phyloP scores from a whole-genome alignment of 306 rosid species.

The Vigna unguiculata region DNA sequence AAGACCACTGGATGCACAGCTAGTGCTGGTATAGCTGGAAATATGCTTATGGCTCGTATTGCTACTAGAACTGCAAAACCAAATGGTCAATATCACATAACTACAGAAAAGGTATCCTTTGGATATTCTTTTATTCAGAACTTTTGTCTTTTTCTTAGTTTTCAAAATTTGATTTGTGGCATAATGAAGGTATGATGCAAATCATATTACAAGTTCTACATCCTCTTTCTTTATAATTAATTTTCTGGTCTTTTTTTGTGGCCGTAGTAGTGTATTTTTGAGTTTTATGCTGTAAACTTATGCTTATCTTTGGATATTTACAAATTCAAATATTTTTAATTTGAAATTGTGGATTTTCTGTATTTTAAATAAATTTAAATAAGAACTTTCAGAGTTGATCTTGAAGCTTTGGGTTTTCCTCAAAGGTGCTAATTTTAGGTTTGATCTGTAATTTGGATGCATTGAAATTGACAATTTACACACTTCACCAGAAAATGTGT shows the following conservation, averaged over 20 bases:
- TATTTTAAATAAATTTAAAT: not conserved
- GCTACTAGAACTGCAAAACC: slow-evolving; percentile 98
- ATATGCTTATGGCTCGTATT: slow-evolving; percentile 96
- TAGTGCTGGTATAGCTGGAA: slow-evolving; percentile 86
- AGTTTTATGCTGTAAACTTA: slow-evolving; percentile 33
- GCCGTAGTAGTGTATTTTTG: slow-evolving; percentile 16
- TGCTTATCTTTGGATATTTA: slow-evolving; percentile 25
- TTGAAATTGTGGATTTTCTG: slow-evolving; percentile 23
- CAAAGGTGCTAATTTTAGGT: slow-evolving; percentile 29
- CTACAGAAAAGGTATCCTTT: slow-evolving; percentile 64
- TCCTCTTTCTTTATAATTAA: slow-evolving; percentile 5
- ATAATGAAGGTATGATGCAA: slow-evolving; percentile 18
- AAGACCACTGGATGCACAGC: slow-evolving; percentile 86
- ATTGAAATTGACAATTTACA: slow-evolving; percentile 12
- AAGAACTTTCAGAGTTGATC: slow-evolving; percentile 28
- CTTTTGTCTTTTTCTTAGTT: slow-evolving; percentile 10
- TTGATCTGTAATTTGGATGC: slow-evolving; percentile 24
- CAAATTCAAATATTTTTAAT: slow-evolving; percentile 32
- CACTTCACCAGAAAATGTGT: slow-evolving; percentile 14
- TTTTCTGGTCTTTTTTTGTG: slow-evolving; percentile 12
- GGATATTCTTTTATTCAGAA: slow-evolving; percentile 39
- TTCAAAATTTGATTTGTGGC: slow-evolving; percentile 25
- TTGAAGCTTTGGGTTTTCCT: slow-evolving; percentile 34
- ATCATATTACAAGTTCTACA: not conserved
- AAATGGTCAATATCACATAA: slow-evolving; percentile 85